Evolutionary conservation across 352 stramenopile species (phyloP).

Genomic region (Phytophthora citrophthora): DNA sequence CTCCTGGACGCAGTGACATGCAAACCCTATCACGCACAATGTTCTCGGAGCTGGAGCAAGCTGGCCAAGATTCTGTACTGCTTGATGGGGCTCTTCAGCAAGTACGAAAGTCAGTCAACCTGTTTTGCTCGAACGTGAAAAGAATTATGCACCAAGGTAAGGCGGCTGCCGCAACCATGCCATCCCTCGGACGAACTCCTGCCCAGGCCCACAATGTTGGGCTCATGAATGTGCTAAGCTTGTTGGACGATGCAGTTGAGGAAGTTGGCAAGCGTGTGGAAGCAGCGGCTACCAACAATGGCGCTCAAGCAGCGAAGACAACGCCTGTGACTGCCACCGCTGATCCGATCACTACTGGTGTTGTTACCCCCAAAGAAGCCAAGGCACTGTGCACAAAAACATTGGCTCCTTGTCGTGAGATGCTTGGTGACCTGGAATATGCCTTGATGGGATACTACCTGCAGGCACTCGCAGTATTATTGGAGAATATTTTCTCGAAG

Average conservation of each 20-base stretch:
- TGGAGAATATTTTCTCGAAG: conserved; percentile 73
- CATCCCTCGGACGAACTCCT: conserved; percentile 61
- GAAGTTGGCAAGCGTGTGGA: conserved; percentile 60
- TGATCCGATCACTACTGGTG: conserved; percentile 11
- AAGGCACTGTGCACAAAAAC: conserved; percentile 46
- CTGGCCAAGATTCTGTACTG: conserved; percentile 61
- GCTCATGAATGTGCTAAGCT: conserved; percentile 68
- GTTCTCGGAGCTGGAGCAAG: conserved; percentile 71
- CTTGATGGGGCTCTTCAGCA: conserved; percentile 65
- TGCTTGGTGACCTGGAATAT: conserved; percentile 64
- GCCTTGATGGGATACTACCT: conserved; percentile 76
- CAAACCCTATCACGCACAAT: conserved; percentile 81
- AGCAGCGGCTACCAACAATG: conserved; percentile 17
- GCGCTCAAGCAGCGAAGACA: conserved; percentile 9
- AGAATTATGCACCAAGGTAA: conserved; percentile 78
- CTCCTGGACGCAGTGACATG: conserved; percentile 83
- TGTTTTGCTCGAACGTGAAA: conserved; percentile 78
- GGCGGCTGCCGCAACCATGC: conserved; percentile 47
- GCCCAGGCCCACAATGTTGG: conserved; percentile 83
- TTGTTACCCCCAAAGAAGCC: conserved; percentile 47
- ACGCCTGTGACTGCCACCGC: conserved; percentile 3
- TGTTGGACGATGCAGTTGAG: conserved; percentile 69
- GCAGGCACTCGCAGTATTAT: conserved; percentile 56
- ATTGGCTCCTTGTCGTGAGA: conserved; percentile 51
- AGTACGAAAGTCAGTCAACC: conserved; percentile 62